phyloP scores from a whole-genome alignment of 129 eudicot genomes.

The carrot (Daucus carota) region DNA sequence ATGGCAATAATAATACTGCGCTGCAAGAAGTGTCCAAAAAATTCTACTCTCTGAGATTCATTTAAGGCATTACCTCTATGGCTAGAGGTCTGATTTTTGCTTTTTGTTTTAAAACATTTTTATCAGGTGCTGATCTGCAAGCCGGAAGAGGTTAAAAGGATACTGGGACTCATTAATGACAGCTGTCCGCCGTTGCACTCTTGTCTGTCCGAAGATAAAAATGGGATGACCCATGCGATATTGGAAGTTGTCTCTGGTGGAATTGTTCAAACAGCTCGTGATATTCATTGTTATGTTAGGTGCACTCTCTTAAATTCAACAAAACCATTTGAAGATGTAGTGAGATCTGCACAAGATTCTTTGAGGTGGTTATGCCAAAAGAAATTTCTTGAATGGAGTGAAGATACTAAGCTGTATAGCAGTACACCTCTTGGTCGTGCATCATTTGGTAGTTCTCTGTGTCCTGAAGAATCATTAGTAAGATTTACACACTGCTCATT shows the following conservation, averaged over 20 bases:
- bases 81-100: neutral
- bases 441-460: constrained; percentile 89
- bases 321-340: constrained; percentile 97
- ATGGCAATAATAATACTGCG: neutral
- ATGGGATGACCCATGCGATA: constrained; percentile 99
- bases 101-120: constrained; percentile 8
- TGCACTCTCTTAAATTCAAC: constrained; percentile 96
- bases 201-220: constrained; percentile 96
- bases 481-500: constrained; percentile 11
- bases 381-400: constrained; percentile 94
- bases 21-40: neutral
- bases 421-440: constrained; percentile 95
- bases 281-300: constrained; percentile 90
- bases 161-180: constrained; percentile 66
- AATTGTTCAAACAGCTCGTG: constrained; percentile 93
- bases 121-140: constrained; percentile 87
- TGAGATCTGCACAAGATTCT: constrained; percentile 91
- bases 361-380: constrained; percentile 85
- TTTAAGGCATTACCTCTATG: neutral
- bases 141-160: constrained; percentile 81
- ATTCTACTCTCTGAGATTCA: neutral
- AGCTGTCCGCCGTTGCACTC: constrained; percentile 81
- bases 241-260: constrained; percentile 97
- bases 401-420: constrained; percentile 78
- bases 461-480: constrained; percentile 97